Evolutionary conservation across 129 eudicot genomes (phyloP), one percentile per base, ranked within the genome.

Genomic region (Ambrosia artemisiifolia): DNA sequence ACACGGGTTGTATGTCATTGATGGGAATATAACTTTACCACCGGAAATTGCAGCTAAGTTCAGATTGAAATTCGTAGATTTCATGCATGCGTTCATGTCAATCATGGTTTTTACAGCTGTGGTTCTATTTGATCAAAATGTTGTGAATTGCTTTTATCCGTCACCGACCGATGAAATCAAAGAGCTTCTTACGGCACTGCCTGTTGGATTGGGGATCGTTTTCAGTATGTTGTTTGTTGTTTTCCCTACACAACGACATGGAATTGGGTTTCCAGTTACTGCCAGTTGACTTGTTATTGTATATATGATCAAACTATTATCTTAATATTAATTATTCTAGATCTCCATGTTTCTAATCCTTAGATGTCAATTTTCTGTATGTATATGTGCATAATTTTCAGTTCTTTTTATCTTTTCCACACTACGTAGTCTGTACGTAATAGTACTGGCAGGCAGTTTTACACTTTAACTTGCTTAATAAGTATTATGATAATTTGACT

Each of bases 191-290:
- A 83, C 85, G 3, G 74, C 83, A 11, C 54, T 90, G 50, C 97
- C 97, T 0, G 80, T 90, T 43, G 94, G 84, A 48, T 79, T 95
- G 61, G 97, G 97, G 32, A 89, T 88, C 59, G 70, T 85, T 44
- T 90, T 87, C 59, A 88, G 94, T 57, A 84, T 88, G 91, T 62
- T 88, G 75, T 90, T 88, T 76, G 94, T 95, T 72, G 85, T 69
- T 48, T 88, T 94, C 56, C 98, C 96, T 30, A 84, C 97, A 11
- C 78, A 86, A 74, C 88, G 93, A 11, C 97, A 88, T 70, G 99
- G 99, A 38, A 94, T 90, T 53, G 99, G 97, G 77, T 94, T 90
- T 75, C 97, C 99, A 0, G 34, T 89, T 50, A 82, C 86, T 44
- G 46, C 84, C 20, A 69, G 44, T 35, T 59, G 69, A 60, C 38